These are phyloP conservation scores for Ophiostoma ips DNA, from an alignment of 2,329 filamentous ascomycete genomes.

Conservation along the genomic window DNA sequence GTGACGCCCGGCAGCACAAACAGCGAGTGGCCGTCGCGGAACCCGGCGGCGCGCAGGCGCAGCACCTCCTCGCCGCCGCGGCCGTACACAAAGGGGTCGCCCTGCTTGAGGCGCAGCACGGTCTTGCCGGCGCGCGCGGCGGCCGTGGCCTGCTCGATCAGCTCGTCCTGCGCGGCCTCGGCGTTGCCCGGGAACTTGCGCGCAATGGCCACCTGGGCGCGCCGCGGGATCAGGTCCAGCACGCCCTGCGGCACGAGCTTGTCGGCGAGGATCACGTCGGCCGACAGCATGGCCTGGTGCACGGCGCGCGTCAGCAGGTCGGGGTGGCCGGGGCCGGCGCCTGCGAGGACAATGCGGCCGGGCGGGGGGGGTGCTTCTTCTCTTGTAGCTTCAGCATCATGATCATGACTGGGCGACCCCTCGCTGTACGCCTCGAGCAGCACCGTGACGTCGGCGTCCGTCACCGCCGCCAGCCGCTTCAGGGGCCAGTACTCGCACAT, in stretches of 20 bases:
- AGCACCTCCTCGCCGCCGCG: constrained; percentile 84
- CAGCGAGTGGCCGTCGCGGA: constrained; percentile 31
- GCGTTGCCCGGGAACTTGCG: constrained; percentile 97
- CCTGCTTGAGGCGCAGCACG: constrained; percentile 86
- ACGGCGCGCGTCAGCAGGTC: constrained; percentile 78
- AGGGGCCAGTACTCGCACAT: constrained; percentile 99
- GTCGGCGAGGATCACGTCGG: constrained; percentile 71
- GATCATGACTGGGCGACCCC: constrained; percentile 16
- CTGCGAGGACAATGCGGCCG: constrained; percentile 75
- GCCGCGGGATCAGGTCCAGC: constrained; percentile 76
- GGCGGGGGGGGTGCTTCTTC: background rate
- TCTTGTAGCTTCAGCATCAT: background rate
- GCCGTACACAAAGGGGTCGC: constrained; percentile 92
- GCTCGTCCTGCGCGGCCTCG: constrained; percentile 81
- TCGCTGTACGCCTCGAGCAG: constrained; percentile 57
- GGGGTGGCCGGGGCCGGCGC: constrained; percentile 84
- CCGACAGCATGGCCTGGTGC: constrained; percentile 57
- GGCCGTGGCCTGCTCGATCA: constrained; percentile 62
- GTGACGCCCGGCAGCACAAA: constrained; percentile 81
- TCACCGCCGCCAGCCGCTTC: constrained; percentile 63
- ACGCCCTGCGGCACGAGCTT: constrained; percentile 78
- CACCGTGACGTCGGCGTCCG: constrained; percentile 61
- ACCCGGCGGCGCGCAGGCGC: constrained; percentile 64
- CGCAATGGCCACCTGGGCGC: constrained; percentile 80
- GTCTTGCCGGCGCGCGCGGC: constrained; percentile 53